Evolutionary conservation across 2,329 filamentous ascomycete species (phyloP).

Genomic region (Malbranchea zuffiana): DNA sequence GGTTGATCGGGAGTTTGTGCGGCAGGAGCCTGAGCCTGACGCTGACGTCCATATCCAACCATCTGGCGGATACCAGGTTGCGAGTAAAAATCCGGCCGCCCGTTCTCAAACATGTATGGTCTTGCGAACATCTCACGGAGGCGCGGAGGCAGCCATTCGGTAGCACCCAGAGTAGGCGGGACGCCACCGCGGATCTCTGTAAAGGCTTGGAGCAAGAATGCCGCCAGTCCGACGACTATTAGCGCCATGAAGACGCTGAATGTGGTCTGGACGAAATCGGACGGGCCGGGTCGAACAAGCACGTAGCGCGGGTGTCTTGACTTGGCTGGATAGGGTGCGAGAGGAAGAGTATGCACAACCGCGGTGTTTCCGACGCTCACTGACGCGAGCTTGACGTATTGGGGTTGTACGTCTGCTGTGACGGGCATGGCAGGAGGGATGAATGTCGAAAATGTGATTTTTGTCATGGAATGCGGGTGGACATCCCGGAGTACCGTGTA

Average conservation of each 20-base stretch:
- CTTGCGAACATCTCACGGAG: constrained; percentile 34
- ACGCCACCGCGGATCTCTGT: constrained; percentile 51
- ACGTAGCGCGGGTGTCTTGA: constrained; percentile 55
- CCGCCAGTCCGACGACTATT: constrained; percentile 51
- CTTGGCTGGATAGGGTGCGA: constrained; percentile 39
- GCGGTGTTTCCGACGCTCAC: constrained; percentile 71
- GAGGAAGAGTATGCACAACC: constrained; percentile 66
- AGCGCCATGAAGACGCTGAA: constrained; percentile 48
- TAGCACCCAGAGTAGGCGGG: constrained; percentile 46
- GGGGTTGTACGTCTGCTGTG: constrained; percentile 38
- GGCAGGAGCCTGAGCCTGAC: constrained; percentile 5
- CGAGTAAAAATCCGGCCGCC: constrained; percentile 14
- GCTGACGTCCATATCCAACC: constrained; percentile 10
- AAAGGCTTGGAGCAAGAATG: constrained; percentile 50
- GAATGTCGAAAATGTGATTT: constrained; percentile 43
- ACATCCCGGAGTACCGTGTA: constrained; percentile 46
- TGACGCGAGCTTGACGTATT: constrained; percentile 66
- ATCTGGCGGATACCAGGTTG: constrained; percentile 13
- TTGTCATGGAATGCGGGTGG: constrained; percentile 50
- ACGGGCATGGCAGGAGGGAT: constrained; percentile 40
- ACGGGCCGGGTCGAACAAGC: constrained; percentile 49
- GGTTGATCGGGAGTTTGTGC: constrained; percentile 12
- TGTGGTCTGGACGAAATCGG: constrained; percentile 43
- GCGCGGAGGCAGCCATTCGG: constrained; percentile 44
- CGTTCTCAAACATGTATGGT: constrained; percentile 29